Conservation (phyloP, 2,329 filamentous ascomycete genomes). For the Clonostachys sp. region DNA sequence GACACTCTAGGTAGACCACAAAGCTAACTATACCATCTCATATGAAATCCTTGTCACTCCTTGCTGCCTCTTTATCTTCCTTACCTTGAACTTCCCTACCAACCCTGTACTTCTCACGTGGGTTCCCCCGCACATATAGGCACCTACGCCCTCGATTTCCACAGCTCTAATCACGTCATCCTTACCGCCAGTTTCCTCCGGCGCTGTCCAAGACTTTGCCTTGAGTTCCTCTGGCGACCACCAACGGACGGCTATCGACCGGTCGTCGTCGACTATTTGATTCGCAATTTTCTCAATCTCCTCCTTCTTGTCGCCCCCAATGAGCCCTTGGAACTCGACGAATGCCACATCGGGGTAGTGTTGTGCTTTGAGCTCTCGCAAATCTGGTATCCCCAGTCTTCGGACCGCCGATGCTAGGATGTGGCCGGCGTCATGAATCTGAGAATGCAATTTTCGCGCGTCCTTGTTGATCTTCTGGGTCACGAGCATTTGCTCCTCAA, state of each 20-base stretch:
- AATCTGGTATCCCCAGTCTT: background rate
- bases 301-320: constrained; percentile 1
- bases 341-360: constrained; percentile 1
- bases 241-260: constrained; percentile 7
- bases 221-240: constrained; percentile 1
- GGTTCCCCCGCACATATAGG: constrained; percentile 3
- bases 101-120: constrained; percentile 1
- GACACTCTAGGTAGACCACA: too few species aligned
- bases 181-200: background rate
- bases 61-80: constrained; percentile 1
- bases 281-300: background rate
- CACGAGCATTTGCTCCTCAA: background rate
- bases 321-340: constrained; percentile 1
- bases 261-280: constrained; percentile 4
- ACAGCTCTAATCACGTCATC: constrained; percentile 1
- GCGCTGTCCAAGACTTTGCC: background rate
- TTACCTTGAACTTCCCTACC: background rate
- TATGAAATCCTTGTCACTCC: constrained; percentile 1
- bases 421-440: constrained; percentile 3
- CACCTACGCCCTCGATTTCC: background rate
- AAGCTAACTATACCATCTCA: background rate
- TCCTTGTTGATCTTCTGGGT: constrained; percentile 1
- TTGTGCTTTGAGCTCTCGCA: constrained; percentile 1
- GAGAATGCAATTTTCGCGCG: constrained; percentile 2
- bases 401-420: constrained; percentile 1